Percentiles rank a stretch among this genome's conserved stretches.
These are phyloP conservation scores for Adansonia digitata DNA, from an alignment of 345 rosid genomes.

Conservation along the genomic window DNA sequence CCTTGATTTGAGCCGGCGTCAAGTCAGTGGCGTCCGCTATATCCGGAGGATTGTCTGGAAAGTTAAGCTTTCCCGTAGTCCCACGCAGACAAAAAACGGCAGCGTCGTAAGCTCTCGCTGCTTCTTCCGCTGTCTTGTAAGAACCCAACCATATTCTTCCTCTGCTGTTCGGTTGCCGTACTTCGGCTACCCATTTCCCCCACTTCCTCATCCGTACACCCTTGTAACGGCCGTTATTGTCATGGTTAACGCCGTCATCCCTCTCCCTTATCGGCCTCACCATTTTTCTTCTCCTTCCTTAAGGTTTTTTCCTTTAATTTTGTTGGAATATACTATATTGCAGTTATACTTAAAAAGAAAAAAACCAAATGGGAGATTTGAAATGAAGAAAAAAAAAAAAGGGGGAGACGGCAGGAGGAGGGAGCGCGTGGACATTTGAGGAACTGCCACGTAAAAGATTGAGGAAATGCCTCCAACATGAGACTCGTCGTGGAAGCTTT, in stretches of 20 bases:
- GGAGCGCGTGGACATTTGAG: not conserved
- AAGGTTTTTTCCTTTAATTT: not conserved
- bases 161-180: constrained; percentile 50
- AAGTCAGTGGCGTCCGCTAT: constrained; percentile 17
- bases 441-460: not conserved
- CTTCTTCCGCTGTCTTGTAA: constrained; percentile 50
- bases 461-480: not conserved
- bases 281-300: constrained; percentile 3
- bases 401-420: not conserved
- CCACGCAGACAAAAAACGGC: constrained; percentile 56
- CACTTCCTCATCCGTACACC: constrained; percentile 72
- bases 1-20: constrained; percentile 37
- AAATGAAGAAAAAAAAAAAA: not conserved
- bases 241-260: not conserved
- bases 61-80: constrained; percentile 40
- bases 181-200: constrained; percentile 80
- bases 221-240: constrained; percentile 27
- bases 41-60: constrained; percentile 39
- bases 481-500: not conserved
- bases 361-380: not conserved
- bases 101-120: constrained; percentile 67
- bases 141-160: constrained; percentile 65
- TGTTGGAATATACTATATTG: not conserved
- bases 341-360: not conserved
- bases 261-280: constrained; percentile 13